These are phyloP conservation scores for Tilletia setariae DNA, from an alignment of 1,284 basidiomycete species.

Conservation along the genomic window DNA sequence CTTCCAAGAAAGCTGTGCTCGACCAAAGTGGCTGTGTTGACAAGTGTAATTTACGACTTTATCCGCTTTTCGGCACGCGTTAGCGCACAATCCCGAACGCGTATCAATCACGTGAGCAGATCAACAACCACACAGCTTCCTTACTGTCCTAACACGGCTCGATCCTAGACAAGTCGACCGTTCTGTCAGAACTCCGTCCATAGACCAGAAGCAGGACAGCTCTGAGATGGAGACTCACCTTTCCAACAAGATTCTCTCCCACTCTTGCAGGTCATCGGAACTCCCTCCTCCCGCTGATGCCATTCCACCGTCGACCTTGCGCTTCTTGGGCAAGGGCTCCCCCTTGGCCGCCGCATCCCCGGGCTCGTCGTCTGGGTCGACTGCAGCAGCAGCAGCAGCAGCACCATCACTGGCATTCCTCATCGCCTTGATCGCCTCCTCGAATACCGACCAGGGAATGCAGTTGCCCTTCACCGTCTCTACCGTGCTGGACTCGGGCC, in stretches of 20 bases:
- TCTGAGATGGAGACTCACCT: conserved; percentile 18
- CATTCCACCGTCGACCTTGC: background rate
- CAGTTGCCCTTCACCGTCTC: conserved; percentile 36
- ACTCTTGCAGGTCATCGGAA: conserved; percentile 30
- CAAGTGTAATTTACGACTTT: no score
- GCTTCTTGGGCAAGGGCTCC: conserved; percentile 8
- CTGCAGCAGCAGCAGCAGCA: no score
- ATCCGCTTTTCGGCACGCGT: no score
- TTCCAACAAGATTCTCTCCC: conserved; percentile 39
- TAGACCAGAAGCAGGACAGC: background rate
- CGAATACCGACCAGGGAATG: conserved; percentile 47
- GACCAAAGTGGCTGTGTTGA: no score
- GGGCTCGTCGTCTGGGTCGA: conserved; percentile 14
- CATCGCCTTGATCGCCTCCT: conserved; percentile 40
- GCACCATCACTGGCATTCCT: no score
- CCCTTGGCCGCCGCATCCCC: background rate
- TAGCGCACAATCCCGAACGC: no score
- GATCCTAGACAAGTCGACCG: background rate
- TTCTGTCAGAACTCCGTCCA: background rate
- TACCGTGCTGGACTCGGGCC: background rate
- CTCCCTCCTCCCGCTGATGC: conserved; percentile 27
- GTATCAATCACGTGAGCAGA: no score
- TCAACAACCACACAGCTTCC: no score
- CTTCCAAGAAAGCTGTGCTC: no score
- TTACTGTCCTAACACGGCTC: no score